These are phyloP conservation scores for Ceratobasidium sp. DNA, from an alignment of 1,284 basidiomycete genomes.

Conservation along the genomic window DNA sequence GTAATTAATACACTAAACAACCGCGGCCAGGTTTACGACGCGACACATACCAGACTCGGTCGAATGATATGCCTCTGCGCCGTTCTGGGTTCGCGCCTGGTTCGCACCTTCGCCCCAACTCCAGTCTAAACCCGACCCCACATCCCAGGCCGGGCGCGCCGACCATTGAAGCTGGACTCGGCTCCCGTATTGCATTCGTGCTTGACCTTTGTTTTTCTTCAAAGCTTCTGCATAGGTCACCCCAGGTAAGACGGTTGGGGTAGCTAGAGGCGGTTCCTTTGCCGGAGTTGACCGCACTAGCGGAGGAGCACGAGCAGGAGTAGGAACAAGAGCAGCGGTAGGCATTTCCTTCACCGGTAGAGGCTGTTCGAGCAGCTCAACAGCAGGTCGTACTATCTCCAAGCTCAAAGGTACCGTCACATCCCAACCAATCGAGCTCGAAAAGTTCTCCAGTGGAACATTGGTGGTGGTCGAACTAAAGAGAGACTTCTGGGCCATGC, in stretches of 20 bases:
- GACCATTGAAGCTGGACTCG: too few species aligned
- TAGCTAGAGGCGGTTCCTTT: too few species aligned
- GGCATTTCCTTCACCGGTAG: neutral
- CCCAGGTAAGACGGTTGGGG: neutral
- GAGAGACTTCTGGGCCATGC: slow-evolving; percentile 7
- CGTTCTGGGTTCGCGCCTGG: slow-evolving; percentile 23
- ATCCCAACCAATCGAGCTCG: neutral
- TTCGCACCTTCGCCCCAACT: neutral
- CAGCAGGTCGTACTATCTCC: neutral
- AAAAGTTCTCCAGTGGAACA: neutral
- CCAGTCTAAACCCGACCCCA: neutral
- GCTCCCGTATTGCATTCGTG: neutral
- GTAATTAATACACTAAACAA: neutral
- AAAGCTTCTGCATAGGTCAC: slow-evolving; percentile 3
- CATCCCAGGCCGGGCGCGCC: neutral
- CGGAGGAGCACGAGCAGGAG: too few species aligned
- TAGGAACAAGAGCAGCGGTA: neutral
- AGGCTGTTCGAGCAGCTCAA: slow-evolving; percentile 26
- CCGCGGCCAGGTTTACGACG: neutral
- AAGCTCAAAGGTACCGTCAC: slow-evolving; percentile 6
- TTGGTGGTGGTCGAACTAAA: slow-evolving; percentile 30
- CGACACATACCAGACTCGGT: slow-evolving; percentile 21
- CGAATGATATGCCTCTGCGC: slow-evolving; percentile 24
- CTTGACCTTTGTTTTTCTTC: slow-evolving; percentile 3
- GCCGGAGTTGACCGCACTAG: too few species aligned